These are phyloP conservation scores for Russula ochroleuca DNA, from an alignment of 768 basidiomycete species.

Conservation along the genomic window DNA sequence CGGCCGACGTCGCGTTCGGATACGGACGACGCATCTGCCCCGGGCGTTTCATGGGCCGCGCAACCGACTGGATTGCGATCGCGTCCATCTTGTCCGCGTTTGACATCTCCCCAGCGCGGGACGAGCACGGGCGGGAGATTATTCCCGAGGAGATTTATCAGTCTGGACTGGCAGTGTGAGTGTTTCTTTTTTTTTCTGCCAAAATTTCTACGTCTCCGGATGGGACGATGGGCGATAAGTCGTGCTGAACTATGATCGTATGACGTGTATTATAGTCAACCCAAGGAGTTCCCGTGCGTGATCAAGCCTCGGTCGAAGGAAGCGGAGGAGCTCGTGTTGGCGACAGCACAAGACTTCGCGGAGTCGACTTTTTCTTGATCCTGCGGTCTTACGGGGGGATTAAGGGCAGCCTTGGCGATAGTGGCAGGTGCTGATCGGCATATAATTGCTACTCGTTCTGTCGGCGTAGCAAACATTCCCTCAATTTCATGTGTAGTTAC, in stretches of 20 bases:
- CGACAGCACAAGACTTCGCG: neutral
- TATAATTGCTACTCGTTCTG: too few species aligned
- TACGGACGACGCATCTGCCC: conserved; percentile 28
- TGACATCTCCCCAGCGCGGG: conserved; percentile 30
- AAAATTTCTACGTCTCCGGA: neutral
- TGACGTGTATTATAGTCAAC: neutral
- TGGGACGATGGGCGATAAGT: neutral
- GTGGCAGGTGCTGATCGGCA: too few species aligned
- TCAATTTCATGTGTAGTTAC: too few species aligned
- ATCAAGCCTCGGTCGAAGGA: conserved; percentile 14
- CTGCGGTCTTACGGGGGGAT: too few species aligned
- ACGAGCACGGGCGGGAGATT: neutral
- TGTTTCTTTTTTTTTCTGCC: neutral
- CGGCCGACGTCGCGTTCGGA: conserved; percentile 9
- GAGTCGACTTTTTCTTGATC: too few species aligned
- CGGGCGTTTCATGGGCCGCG: conserved; percentile 35
- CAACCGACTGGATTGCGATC: conserved; percentile 38
- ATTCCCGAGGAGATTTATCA: conserved; percentile 8
- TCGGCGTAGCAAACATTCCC: too few species aligned
- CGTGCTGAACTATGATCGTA: neutral
- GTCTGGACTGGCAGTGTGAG: conserved; percentile 7
- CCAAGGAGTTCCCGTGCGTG: conserved; percentile 12
- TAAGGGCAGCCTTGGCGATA: too few species aligned
- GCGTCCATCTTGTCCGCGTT: conserved; percentile 39
- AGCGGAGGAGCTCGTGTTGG: conserved; percentile 6